Evolutionary conservation across 2,329 filamentous ascomycete genomes (phyloP), one percentile per base, ranked within the genome.

Genomic region (Capronia coronata): DNA sequence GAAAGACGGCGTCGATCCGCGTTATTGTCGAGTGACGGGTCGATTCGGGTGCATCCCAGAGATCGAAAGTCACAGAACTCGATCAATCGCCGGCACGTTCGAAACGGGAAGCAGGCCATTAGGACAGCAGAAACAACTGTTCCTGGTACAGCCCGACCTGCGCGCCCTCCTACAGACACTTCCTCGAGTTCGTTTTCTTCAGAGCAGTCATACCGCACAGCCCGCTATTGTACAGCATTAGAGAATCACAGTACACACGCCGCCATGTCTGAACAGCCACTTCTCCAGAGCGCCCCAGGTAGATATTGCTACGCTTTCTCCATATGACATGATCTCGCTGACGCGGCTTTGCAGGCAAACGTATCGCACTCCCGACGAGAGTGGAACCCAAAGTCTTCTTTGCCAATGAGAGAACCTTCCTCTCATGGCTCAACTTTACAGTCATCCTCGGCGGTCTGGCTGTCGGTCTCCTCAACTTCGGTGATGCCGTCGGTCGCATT

Each of bases 321-420:
- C 21, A 6, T 25, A 21, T 19, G 10, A 5, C 25, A 45, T 39
- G 46, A 43, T 43, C 32, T 46, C 30, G 25, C 43, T 46, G 39
- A 52, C 35, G 43, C 32, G 16, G 13, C 14, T 56, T 53, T 56
- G 59, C 27, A 95, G 91, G 91, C 79, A 98, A 98, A 76, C 88
- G 91, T 67, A 97, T 98, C 68, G 91, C 93, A 64, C 87, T 98
- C 58, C 93, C 93, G 50, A 96, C 91, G 53, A 89, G 93, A 61
- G 91, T 98, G 71, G 93, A 98, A 72, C 93, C 93, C 63, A 98
- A 98, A 74, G 93, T 98, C 76, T 98, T 97, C 82, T 98, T 98
- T 77, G 93, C 93, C 73, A 98, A 98, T 77, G 93, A 98, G 75
- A 88, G 93, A 57, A 98, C 93, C 57, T 98, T 98, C 69, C 83